phyloP scores from a whole-genome alignment of 2,329 filamentous ascomycete species.

The Seiridium unicorne region DNA sequence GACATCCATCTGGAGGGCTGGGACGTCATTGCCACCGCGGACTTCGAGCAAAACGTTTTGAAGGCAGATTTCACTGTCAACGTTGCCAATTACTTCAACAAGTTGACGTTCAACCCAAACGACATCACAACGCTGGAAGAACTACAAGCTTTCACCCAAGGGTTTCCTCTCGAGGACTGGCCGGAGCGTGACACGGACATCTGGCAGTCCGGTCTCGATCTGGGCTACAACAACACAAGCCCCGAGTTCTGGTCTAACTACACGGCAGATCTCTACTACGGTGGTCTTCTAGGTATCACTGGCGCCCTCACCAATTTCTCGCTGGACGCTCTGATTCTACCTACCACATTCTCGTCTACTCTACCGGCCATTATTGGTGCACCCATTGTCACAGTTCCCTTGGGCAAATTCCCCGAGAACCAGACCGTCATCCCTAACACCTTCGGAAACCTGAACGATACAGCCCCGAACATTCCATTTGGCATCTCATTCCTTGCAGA shows the following conservation, averaged over 20 bases:
- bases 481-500: constrained; percentile 63
- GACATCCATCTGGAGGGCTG: constrained; percentile 57
- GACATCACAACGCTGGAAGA: constrained; percentile 50
- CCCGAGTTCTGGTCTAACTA: constrained; percentile 57
- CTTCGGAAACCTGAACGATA: constrained; percentile 48
- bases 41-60: constrained; percentile 42
- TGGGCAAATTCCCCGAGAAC: constrained; percentile 48
- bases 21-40: constrained; percentile 32
- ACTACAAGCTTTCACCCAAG: constrained; percentile 54
- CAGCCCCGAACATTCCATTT: constrained; percentile 54
- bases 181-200: constrained; percentile 56
- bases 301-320: constrained; percentile 56
- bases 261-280: constrained; percentile 50
- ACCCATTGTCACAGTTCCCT: constrained; percentile 62
- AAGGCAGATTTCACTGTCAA: constrained; percentile 59
- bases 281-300: constrained; percentile 57
- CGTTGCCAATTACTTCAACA: constrained; percentile 53
- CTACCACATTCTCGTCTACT: constrained; percentile 45
- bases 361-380: constrained; percentile 56
- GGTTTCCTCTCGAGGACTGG: constrained; percentile 53
- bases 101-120: constrained; percentile 57
- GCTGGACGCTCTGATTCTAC: constrained; percentile 62
- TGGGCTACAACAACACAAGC: constrained; percentile 54
- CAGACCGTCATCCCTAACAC: constrained; percentile 42
- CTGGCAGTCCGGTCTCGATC: constrained; percentile 53